These are phyloP conservation scores for Didymella exigua DNA, from an alignment of 2,329 filamentous ascomycete genomes.

Conservation along the genomic window DNA sequence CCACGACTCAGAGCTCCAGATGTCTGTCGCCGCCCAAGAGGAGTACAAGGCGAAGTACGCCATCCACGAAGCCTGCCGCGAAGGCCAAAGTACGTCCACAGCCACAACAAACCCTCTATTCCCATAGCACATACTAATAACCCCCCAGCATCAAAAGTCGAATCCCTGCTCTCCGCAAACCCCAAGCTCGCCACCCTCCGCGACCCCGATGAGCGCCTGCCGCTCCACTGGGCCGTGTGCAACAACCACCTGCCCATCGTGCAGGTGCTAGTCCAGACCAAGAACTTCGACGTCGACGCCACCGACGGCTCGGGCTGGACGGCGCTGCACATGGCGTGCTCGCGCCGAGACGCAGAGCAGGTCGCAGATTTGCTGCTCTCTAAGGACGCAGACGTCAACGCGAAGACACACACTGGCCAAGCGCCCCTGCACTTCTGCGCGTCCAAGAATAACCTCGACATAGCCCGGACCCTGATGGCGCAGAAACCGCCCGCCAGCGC, in stretches of 20 bases:
- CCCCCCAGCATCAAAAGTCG: constrained; percentile 70
- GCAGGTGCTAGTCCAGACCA: constrained; percentile 70
- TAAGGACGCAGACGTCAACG: constrained; percentile 73
- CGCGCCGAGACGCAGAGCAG: constrained; percentile 72
- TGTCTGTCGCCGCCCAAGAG: constrained; percentile 25
- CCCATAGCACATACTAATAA: background rate
- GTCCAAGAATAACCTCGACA: constrained; percentile 85
- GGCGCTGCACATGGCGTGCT: constrained; percentile 80
- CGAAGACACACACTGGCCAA: constrained; percentile 72
- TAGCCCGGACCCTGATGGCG: constrained; percentile 76
- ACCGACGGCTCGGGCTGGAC: constrained; percentile 84
- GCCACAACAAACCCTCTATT: background rate
- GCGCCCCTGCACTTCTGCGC: constrained; percentile 90
- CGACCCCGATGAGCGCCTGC: constrained; percentile 86
- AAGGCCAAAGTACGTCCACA: background rate
- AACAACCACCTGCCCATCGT: constrained; percentile 80
- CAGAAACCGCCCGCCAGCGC: constrained; percentile 71
- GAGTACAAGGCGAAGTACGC: constrained; percentile 63
- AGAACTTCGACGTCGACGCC: constrained; percentile 81
- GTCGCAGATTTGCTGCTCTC: constrained; percentile 70
- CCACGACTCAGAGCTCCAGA: background rate
- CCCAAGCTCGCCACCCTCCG: constrained; percentile 73
- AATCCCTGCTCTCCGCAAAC: constrained; percentile 78
- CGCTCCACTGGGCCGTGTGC: constrained; percentile 92
- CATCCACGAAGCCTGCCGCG: background rate